Conservation (phyloP, 1,284 basidiomycete species). For the Ustilago vetiveriae region DNA sequence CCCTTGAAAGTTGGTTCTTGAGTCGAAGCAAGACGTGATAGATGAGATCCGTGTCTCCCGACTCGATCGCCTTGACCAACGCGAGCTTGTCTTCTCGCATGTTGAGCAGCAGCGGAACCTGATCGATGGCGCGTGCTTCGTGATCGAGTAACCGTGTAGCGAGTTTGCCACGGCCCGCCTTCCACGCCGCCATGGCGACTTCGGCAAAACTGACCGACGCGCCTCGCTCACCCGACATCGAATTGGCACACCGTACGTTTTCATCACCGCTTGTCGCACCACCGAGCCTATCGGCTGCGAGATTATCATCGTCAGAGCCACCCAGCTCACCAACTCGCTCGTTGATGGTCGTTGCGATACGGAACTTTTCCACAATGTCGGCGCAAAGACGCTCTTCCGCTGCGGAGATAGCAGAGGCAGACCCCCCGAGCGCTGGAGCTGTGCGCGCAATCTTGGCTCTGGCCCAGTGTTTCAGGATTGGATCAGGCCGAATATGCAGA, state of each 20-base stretch:
- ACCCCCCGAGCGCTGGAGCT: constrained; percentile 64
- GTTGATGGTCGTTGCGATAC: constrained; percentile 70
- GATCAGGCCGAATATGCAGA: constrained; percentile 82
- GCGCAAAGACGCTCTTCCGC: constrained; percentile 80
- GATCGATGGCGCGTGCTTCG: constrained; percentile 87
- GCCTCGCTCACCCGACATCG: constrained; percentile 5
- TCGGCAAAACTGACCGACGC: constrained; percentile 85
- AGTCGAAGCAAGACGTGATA: constrained; percentile 50
- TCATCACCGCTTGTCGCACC: background rate
- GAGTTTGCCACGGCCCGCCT: constrained; percentile 81
- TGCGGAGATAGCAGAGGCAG: constrained; percentile 23
- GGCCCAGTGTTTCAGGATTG: constrained; percentile 95
- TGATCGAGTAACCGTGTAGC: constrained; percentile 94
- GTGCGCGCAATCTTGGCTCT: constrained; percentile 85
- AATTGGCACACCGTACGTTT: background rate
- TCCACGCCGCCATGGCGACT: constrained; percentile 92
- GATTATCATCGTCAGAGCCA: constrained; percentile 18
- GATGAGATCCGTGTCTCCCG: constrained; percentile 88
- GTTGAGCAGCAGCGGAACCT: constrained; percentile 86
- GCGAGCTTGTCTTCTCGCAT: constrained; percentile 96
- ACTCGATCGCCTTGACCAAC: constrained; percentile 87
- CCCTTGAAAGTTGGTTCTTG: constrained; percentile 82
- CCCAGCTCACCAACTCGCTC: constrained; percentile 27
- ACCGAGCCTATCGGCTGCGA: background rate
- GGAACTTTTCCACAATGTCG: constrained; percentile 87